Conservation (phyloP, 106 monocot species). For the Apostasia ramifera region DNA sequence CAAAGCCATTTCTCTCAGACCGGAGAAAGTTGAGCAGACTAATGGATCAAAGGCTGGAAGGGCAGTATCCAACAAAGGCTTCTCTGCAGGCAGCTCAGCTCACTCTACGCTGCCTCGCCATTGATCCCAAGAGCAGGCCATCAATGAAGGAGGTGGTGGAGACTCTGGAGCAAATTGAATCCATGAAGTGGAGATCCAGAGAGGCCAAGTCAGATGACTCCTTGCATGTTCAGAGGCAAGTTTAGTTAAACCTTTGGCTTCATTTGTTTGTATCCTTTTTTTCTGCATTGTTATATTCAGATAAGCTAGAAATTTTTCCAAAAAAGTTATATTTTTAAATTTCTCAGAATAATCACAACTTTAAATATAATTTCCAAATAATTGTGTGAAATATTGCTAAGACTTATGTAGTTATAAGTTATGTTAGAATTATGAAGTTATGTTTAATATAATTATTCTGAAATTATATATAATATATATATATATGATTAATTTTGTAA, state of each 20-base stretch:
- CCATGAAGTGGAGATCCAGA: constrained; percentile 13
- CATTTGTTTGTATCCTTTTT: too few species aligned
- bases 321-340: too few species aligned
- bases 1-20: constrained; percentile 38
- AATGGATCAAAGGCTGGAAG: constrained; percentile 55
- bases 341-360: too few species aligned
- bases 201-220: neutral
- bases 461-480: too few species aligned
- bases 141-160: constrained; percentile 57
- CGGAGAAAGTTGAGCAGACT: constrained; percentile 35
- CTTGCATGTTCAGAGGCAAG: neutral
- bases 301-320: too few species aligned
- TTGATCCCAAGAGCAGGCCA: constrained; percentile 56
- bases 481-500: too few species aligned
- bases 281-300: too few species aligned
- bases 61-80: constrained; percentile 42
- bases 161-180: constrained; percentile 35
- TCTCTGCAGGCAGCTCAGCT: constrained; percentile 45
- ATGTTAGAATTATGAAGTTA: too few species aligned
- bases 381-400: too few species aligned
- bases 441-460: too few species aligned
- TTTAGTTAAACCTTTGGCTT: neutral
- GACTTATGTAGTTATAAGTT: too few species aligned
- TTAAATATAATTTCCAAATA: too few species aligned
- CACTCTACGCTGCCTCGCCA: constrained; percentile 35